phyloP scores from a whole-genome alignment of 2,329 filamentous ascomycete species.

The Aspergillus sp. region DNA sequence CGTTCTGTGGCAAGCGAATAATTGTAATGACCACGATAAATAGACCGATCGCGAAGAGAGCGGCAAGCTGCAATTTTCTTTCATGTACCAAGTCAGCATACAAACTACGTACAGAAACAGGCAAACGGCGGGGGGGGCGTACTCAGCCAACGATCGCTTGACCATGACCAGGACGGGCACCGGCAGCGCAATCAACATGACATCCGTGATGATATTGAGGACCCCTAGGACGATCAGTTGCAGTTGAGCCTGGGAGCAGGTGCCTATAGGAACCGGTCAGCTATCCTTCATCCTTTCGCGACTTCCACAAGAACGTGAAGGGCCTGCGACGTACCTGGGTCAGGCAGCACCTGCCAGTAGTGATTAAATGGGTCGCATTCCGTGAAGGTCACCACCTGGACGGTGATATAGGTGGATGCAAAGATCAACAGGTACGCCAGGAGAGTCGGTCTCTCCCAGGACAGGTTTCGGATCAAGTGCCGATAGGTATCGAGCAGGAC shows the following conservation, averaged over 20 bases:
- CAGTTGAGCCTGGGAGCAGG: neutral
- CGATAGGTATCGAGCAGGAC: slow-evolving; percentile 4
- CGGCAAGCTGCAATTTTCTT: slow-evolving; percentile 4
- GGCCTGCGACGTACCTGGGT: neutral
- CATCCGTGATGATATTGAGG: slow-evolving; percentile 1
- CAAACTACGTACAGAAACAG: neutral
- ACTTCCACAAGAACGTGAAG: neutral
- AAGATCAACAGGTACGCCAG: neutral
- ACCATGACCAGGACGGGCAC: slow-evolving; percentile 1
- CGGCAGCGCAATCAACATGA: slow-evolving; percentile 3
- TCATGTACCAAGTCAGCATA: neutral
- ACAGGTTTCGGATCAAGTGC: slow-evolving; percentile 1
- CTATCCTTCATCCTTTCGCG: neutral
- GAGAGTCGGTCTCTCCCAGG: slow-evolving; percentile 1
- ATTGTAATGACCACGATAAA: slow-evolving; percentile 2
- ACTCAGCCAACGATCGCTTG: neutral
- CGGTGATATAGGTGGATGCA: neutral
- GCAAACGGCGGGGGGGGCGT: neutral
- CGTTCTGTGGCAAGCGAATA: slow-evolving; percentile 1
- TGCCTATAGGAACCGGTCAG: neutral
- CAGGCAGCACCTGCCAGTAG: slow-evolving; percentile 4
- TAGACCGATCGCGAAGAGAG: neutral
- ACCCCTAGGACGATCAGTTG: slow-evolving; percentile 1
- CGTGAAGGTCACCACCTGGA: slow-evolving; percentile 3
- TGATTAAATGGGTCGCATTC: slow-evolving; percentile 6